phyloP scores from a whole-genome alignment of 257 asterid species.

The Mitragyna speciosa region DNA sequence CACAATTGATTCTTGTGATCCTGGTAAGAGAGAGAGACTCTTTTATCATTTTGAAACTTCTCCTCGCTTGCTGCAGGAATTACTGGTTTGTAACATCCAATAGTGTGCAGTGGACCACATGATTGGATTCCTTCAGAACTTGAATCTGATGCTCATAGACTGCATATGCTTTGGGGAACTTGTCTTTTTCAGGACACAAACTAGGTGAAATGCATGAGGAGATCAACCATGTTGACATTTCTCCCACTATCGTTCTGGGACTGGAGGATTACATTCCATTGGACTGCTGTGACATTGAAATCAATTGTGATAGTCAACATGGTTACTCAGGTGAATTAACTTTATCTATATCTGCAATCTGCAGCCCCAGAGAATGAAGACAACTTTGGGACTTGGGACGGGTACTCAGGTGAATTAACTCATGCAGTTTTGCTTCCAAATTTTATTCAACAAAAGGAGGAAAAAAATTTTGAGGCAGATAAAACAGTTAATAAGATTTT shows the following conservation, averaged over 20 bases:
- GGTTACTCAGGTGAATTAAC: too few relatives aligned
- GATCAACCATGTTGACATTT: background rate
- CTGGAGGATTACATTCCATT: conserved; percentile 26
- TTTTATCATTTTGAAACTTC: background rate
- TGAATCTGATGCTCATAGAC: background rate
- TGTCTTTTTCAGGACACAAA: background rate
- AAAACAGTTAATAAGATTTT: background rate
- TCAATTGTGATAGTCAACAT: background rate
- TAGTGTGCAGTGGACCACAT: background rate
- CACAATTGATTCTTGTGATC: background rate
- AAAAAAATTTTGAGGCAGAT: background rate
- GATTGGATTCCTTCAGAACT: background rate
- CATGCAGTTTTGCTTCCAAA: background rate
- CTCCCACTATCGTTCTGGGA: background rate
- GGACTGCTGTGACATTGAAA: conserved; percentile 3
- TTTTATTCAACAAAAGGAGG: background rate
- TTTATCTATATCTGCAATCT: background rate
- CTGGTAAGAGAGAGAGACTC: background rate
- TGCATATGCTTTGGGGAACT: background rate
- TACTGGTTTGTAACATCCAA: background rate
- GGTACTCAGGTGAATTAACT: background rate
- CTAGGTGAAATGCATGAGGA: background rate
- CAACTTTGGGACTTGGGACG: background rate
- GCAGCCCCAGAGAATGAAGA: background rate
- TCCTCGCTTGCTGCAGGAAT: conserved; percentile 5